Base-by-base conservation (phyloP, 1,139 yeast genomes). In the Hanseniaspora uvarum region DNA sequence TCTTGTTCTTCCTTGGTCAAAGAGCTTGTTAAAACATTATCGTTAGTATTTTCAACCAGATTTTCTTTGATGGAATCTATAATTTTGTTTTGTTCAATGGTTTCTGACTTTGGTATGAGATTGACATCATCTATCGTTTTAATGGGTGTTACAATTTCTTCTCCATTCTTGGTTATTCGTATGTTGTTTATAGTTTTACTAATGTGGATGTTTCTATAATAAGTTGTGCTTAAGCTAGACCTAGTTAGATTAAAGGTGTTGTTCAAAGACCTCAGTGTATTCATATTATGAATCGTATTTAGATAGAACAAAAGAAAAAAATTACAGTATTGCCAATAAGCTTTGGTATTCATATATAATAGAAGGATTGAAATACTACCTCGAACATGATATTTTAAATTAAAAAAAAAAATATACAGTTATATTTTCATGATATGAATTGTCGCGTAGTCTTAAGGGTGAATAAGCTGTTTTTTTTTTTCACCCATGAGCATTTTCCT, bases 131-230 rank as follows among this genome's bases (percentile, higher is more conserved):
- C 52, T 7, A 48, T 24, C 6, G 37, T 40, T 26, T 48, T 48
- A n/a, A 48, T 39, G 14, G 46, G 46, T 6, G 40, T 18, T 16
- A 40, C 40, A 16, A 48, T 39, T 5, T 48, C 52, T 24, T 48
- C 52, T 6, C 52, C 52, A 24, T 48, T 48, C 19, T 48, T 48
- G 10, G 52, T 48, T 5, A 48, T 48, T 23, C 52, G 24, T 10
- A 48, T 31, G 16, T 48, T 48, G 14, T 34, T 40, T 5, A 33
- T 14, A 5, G 34, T 26, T 33, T 39, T 40, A 6, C 36, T 39
- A 4, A 40, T 24, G 18, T 48, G 40, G 12, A 48, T 19, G n/a
- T 33, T 30, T 31, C 45, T 47, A n/a, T 36, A 7, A 11, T 10
- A 24, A 4, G 5, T 2, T 24, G 24, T 31, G 16, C 31, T 19